Evolutionary conservation across 495 filamentous ascomycete species (phyloP), one percentile per base, ranked within the genome.

Genomic region (Hamigera avellanea): DNA sequence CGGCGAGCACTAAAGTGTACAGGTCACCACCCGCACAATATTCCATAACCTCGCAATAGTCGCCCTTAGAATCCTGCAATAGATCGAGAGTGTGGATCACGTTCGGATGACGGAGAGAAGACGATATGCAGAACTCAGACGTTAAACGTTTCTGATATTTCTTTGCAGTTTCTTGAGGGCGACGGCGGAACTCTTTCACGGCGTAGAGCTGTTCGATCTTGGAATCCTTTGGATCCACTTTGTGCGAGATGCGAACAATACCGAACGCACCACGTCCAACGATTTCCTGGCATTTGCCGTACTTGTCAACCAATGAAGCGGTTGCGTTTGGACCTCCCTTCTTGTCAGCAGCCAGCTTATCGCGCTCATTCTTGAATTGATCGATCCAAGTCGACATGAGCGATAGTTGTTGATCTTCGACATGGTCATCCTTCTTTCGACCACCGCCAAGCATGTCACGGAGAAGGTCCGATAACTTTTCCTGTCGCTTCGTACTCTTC

Each of bases 41-140:
- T 59, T 99, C 91, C 91, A 99, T 99, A 19, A 96, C 91, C 60
- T 99, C 91, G 65, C 91, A 99, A 62, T 91, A 96, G 56, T 95
- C 88, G 40, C 93, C 91, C 60, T 96, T 99, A 36, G 88, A 76
- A 53, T 96, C 91, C 59, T 93, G 82, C 18, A 99, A 64, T 13
- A 99, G 75, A 52, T 99, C 91, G 25, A 99, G 73, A 0, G 91
- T 96, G 62, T 95, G 89, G 48, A 99, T 99, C 46, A 99, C 86
- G 55, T 99, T 99, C 8, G 89, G 91, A 53, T 99, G 91, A 31
- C 86, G 83, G 14, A 99, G 71, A 14, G 88, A 93, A 0, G 91
- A 95, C 1, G 89, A 95, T 47, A 99, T 96, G 62, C 93, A 99
- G 57, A 99, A 99, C 55, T 99, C 91, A 19, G 91, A 84, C n/a